Evolutionary conservation across 768 basidiomycete species (phyloP).

Genomic region (Psilocybe azurescens): DNA sequence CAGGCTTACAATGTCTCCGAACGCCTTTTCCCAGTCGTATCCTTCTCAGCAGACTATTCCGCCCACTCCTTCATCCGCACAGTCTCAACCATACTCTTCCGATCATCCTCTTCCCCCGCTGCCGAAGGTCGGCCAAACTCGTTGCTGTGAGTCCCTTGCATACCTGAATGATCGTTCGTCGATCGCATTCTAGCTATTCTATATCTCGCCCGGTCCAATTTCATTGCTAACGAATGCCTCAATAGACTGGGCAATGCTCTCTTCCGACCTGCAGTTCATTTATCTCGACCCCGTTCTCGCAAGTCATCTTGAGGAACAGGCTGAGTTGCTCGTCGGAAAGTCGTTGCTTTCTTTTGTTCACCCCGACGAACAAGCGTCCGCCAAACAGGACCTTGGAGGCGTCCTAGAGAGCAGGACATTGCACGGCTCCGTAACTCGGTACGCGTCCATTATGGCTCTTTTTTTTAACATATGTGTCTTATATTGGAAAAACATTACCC

Average conservation of each 20-base stretch:
- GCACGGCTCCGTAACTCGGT: constrained; percentile 86
- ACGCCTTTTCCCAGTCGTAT: constrained; percentile 11
- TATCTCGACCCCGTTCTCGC: constrained; percentile 85
- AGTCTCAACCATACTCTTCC: constrained; percentile 27
- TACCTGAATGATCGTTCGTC: constrained; percentile 39
- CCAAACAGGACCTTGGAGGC: constrained; percentile 72
- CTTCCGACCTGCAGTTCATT: constrained; percentile 76
- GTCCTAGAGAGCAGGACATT: constrained; percentile 77
- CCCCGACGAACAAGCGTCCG: constrained; percentile 81
- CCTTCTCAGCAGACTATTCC: constrained; percentile 11
- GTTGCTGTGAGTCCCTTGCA: constrained; percentile 67
- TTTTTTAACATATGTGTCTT: constrained; percentile 19
- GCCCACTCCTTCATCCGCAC: constrained; percentile 28
- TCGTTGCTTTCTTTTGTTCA: constrained; percentile 81
- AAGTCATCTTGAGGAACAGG: constrained; percentile 73
- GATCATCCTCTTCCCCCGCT: constrained; percentile 42
- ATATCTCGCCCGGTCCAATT: constrained; percentile 27
- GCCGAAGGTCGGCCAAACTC: constrained; percentile 72
- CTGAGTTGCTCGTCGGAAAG: constrained; percentile 69
- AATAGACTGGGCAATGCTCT: constrained; percentile 83
- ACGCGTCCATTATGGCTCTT: constrained; percentile 20
- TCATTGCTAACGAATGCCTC: constrained; percentile 17
- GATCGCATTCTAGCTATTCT: constrained; percentile 36
- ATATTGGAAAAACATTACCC: constrained; percentile 22
- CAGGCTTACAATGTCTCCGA: constrained; percentile 6